These are phyloP conservation scores for Geotrichum fermentans DNA, from an alignment of 1,139 yeast species.

Conservation along the genomic window DNA sequence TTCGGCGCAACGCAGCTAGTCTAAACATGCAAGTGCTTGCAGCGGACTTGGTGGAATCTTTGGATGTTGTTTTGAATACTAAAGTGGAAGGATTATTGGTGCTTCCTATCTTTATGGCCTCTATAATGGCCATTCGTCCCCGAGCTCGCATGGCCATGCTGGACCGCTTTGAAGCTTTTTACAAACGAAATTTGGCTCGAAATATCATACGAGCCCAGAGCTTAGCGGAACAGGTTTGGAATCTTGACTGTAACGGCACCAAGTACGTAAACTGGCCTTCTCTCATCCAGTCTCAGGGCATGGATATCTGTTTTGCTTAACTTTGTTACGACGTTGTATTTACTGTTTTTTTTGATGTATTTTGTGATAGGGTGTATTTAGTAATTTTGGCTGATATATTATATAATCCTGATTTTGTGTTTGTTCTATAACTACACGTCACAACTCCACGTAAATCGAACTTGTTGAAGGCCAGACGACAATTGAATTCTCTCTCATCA, in stretches of 20 bases:
- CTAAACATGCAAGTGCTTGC: conserved; percentile 60
- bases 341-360: no score
- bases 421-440: no score
- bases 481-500: no score
- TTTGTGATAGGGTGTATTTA: no score
- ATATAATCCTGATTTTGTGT: no score
- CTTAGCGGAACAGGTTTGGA: conserved; percentile 61
- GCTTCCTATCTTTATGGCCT: conserved; percentile 74
- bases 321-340: no score
- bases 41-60: conserved; percentile 50
- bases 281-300: conserved; percentile 59
- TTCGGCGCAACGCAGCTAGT: conserved; percentile 57
- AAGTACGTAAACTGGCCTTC: conserved; percentile 62
- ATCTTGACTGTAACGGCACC: conserved; percentile 45
- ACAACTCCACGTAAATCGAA: conserved; percentile 4
- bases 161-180: conserved; percentile 51
- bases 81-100: conserved; percentile 67
- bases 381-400: no score
- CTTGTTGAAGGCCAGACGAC: no score
- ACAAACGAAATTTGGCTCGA: conserved; percentile 60
- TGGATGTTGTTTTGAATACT: conserved; percentile 61
- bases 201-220: conserved; percentile 58
- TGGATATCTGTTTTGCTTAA: conserved; percentile 75
- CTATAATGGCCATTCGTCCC: conserved; percentile 56
- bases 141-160: conserved; percentile 47